Evolutionary conservation across 83 land plant species (phyloP), one percentile per base, ranked within the genome.

Genomic region (Thuja plicata): DNA sequence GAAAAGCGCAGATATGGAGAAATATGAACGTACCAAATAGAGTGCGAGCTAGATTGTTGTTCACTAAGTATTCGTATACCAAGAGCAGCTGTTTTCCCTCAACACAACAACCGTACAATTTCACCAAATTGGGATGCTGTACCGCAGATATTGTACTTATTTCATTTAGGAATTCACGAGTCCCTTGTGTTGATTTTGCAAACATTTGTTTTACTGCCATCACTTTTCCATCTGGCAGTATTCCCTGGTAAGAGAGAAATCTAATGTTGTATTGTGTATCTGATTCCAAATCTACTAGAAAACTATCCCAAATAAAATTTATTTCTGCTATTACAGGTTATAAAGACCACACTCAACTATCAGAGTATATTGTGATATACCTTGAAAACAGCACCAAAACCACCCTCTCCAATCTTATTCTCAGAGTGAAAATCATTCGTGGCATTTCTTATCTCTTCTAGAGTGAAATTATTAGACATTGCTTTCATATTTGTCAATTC

Each of bases 131-230:
- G 45, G 93, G 93, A 84, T 94, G 95, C 77, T 94, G 95, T 46
- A 92, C 60, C 60, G 90, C 87, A 78, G 94, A 92, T 38, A 94
- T 94, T 90, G 91, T 89, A 46, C 91, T 91, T 45, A 94, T 74
- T 89, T 94, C 95, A 87, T 91, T 94, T 52, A 94, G n/a, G 86
- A 94, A 94, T 87, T 92, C 94, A 79, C 92, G 94, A 66, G 87
- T 88, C 71, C 94, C 92, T 87, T 94, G 95, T 12, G 87, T 92
- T 85, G 95, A 94, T 88, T 89, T 91, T 8, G 94, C 91, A 30
- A 93, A 92, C 5, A 93, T 89, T 89, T 92, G 92, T 86, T 94
- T 94, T 8, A 94, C 92, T 17, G 95, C 95, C 83, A 94, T 89
- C 11, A 90, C 15, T 6, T 89, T 92, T 3, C 95, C 95, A 94